phyloP scores from a whole-genome alignment of 345 rosid genomes.

The Dovyalis caffra region DNA sequence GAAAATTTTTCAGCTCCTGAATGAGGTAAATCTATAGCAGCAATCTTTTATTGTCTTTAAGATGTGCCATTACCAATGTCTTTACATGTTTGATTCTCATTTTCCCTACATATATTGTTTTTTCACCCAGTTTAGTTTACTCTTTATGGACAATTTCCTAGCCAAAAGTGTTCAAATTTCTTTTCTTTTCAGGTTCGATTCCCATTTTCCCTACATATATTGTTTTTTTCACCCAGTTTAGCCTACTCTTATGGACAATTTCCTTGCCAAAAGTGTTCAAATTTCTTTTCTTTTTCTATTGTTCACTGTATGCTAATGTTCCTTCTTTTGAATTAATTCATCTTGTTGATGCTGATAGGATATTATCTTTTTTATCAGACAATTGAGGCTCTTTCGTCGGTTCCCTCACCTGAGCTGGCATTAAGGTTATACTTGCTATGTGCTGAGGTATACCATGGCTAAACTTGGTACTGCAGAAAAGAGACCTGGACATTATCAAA shows the following conservation, averaged over 20 bases:
- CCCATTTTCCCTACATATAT: neutral
- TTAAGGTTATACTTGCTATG: conserved; percentile 85
- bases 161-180: neutral
- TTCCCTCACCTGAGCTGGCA: conserved; percentile 88
- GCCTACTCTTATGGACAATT: neutral
- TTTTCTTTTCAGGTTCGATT: neutral
- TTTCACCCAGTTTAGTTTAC: neutral
- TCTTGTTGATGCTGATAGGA: neutral
- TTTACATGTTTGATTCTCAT: neutral
- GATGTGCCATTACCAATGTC: neutral
- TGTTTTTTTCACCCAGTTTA: neutral
- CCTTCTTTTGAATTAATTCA: neutral
- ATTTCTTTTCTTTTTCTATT: neutral
- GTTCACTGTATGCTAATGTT: neutral
- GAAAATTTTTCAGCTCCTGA: conserved; percentile 84
- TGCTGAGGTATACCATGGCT: conserved; percentile 70
- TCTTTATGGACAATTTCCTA: neutral
- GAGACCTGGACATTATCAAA: neutral
- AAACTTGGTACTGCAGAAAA: neutral
- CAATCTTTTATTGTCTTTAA: neutral
- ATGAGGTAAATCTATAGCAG: conserved; percentile 44
- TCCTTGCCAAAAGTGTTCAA: neutral
- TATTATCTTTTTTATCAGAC: conserved; percentile 47
- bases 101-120: neutral
- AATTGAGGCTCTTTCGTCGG: conserved; percentile 68